Conservation (phyloP, 2,329 filamentous ascomycete species). For the Fusarium miscanthi region DNA sequence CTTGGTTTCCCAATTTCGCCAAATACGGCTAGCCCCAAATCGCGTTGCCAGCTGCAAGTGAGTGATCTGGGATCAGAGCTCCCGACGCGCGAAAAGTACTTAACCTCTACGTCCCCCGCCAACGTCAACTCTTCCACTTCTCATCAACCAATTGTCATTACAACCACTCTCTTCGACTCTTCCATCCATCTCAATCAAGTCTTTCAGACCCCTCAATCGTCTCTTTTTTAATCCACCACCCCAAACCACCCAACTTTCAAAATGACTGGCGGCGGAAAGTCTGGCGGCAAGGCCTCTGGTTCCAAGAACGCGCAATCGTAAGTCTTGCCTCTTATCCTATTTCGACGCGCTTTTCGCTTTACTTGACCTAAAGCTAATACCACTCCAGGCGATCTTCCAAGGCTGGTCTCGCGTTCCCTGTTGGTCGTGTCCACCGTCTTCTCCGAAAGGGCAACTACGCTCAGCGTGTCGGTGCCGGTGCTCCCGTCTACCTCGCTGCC, state of each 20-base stretch:
- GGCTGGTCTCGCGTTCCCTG: slow-evolving; percentile 98
- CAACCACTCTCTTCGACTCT: slow-evolving; percentile 50
- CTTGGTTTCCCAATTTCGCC: slow-evolving; percentile 47
- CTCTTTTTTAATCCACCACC: slow-evolving; percentile 24
- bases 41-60: slow-evolving; percentile 52
- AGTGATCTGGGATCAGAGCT: slow-evolving; percentile 64
- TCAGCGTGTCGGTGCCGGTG: slow-evolving; percentile 98
- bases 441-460: slow-evolving; percentile 99
- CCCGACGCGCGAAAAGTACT: slow-evolving; percentile 65
- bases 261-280: slow-evolving; percentile 99
- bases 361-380: slow-evolving; percentile 18
- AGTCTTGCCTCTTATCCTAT: slow-evolving; percentile 55
- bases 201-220: slow-evolving; percentile 30
- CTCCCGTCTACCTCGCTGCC: slow-evolving; percentile 95
- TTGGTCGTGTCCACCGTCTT: slow-evolving; percentile 99
- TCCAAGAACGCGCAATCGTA: slow-evolving; percentile 99
- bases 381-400: slow-evolving; percentile 91
- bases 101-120: slow-evolving; percentile 63
- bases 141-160: slow-evolving; percentile 53
- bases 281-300: slow-evolving; percentile 99
- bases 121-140: slow-evolving; percentile 50
- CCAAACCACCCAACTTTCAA: slow-evolving; percentile 65
- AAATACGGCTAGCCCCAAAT: slow-evolving; percentile 48
- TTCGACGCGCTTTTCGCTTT: background rate
- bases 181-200: slow-evolving; percentile 34